phyloP scores from a whole-genome alignment of 1,284 basidiomycete genomes.

The Austroboletus novae-zelandiae region DNA sequence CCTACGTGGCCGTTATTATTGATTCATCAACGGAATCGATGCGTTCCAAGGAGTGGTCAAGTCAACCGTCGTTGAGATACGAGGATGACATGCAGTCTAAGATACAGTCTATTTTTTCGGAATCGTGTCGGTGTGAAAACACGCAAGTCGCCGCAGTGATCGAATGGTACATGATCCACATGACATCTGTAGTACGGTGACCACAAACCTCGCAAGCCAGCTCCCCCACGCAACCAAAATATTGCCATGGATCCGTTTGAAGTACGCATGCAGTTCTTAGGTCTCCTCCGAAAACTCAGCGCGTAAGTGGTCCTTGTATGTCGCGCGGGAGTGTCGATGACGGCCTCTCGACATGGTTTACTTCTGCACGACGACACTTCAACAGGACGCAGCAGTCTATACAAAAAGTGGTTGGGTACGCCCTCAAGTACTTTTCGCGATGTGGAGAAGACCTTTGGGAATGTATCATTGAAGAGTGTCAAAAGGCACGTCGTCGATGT shows the following conservation, averaged over 20 bases:
- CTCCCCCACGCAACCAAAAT: neutral
- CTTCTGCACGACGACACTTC: neutral
- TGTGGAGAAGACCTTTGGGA: slow-evolving; percentile 95
- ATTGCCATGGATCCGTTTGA: slow-evolving; percentile 78
- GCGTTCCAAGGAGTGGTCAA: no score
- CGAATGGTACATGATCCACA: neutral
- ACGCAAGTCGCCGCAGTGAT: no score
- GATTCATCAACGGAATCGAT: no score
- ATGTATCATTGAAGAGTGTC: slow-evolving; percentile 87
- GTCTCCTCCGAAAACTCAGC: slow-evolving; percentile 69
- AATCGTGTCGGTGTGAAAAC: no score
- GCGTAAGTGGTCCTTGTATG: slow-evolving; percentile 54
- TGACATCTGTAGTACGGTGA: neutral
- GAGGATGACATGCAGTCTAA: no score
- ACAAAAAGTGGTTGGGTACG: slow-evolving; percentile 84
- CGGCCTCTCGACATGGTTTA: neutral
- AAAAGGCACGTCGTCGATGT: slow-evolving; percentile 55
- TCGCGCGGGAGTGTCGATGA: neutral
- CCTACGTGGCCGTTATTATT: no score
- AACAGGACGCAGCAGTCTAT: slow-evolving; percentile 84
- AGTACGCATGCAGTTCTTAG: slow-evolving; percentile 83
- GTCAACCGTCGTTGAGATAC: no score
- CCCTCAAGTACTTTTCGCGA: slow-evolving; percentile 77
- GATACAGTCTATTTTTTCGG: no score
- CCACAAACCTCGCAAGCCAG: neutral